Conservation (phyloP, 2,329 filamentous ascomycete species). For the Colletotrichum ledebouriae region DNA sequence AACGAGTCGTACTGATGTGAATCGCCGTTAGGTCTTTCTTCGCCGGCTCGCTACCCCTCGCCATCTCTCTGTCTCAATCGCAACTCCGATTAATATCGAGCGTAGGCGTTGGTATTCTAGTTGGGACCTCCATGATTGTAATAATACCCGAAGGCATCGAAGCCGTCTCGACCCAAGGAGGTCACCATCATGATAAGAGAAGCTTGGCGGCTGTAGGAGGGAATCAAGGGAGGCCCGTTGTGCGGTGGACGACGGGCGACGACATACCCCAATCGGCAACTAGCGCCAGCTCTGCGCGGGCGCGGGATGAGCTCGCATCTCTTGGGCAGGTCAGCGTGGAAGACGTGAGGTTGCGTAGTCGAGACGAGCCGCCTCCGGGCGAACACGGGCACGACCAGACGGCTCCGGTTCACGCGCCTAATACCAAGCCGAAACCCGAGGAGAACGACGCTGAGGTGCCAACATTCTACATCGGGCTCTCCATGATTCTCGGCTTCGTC, state of each 20-base stretch:
- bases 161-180: slow-evolving; percentile 77
- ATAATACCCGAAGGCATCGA: slow-evolving; percentile 98
- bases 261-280: slow-evolving; percentile 22
- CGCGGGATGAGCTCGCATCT: slow-evolving; percentile 1
- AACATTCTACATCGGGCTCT: slow-evolving; percentile 85
- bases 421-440: slow-evolving; percentile 49
- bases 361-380: slow-evolving; percentile 28
- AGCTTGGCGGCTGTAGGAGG: slow-evolving; percentile 7
- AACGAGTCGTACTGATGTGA: slow-evolving; percentile 34
- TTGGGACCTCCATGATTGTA: slow-evolving; percentile 94
- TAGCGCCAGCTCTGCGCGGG: background rate
- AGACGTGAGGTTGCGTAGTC: slow-evolving; percentile 11
- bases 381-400: slow-evolving; percentile 45
- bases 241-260: slow-evolving; percentile 30
- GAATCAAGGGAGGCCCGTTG: slow-evolving; percentile 11
- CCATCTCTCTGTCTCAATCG: slow-evolving; percentile 87
- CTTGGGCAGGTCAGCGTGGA: background rate
- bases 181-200: slow-evolving; percentile 44
- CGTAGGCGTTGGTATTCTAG: slow-evolving; percentile 91
- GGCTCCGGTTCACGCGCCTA: slow-evolving; percentile 48
- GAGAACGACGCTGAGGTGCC: slow-evolving; percentile 63
- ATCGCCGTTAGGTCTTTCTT: slow-evolving; percentile 81
- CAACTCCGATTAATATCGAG: slow-evolving; percentile 92
- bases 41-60: slow-evolving; percentile 90
- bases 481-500: slow-evolving; percentile 88